Evolutionary conservation across 2,329 filamentous ascomycete species (phyloP), one percentile per base, ranked within the genome.

Genomic region (Cercospora sp.): DNA sequence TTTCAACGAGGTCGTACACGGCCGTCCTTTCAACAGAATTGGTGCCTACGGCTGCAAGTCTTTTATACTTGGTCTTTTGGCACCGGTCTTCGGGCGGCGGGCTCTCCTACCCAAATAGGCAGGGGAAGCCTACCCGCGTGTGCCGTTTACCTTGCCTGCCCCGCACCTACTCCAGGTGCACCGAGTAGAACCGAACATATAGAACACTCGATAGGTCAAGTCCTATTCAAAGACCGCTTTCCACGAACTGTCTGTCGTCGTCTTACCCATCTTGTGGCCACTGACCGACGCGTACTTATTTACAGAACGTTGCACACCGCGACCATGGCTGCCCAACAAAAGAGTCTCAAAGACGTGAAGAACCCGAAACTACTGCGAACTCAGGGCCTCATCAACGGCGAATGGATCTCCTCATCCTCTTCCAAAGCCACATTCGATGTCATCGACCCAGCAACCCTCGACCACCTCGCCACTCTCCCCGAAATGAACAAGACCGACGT

Each of bases 331-430:
- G 31, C 63, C 20, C 65, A 69, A 61, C 67, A 55, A 36, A 69
- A 68, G 55, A 67, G 64, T 30, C 67, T 71, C 53, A 33, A 45
- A 33, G 65, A 70, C 45, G 26, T 72, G 23, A 70, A 69, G 60
- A 70, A 72, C 64, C 70, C 72, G 45, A 64, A 67, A 13, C 72
- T 75, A 7, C 62, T 75, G 28, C 62, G 48, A 18, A 64, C 64
- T 1, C 68, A 69, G 65, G 68, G 70, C 57, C 66, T 72, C 66
- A 71, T 76, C 65, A 72, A 75, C 60, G 72, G 71, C 45, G 63
- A 72, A 66, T 75, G 73, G 75, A 69, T 72, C 48, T 55, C 36
- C 18, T 65, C 71, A 3, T 30, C 64, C 33, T 96, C 92, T 6
- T 66, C 67, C 10, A 60, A 67, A 33, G 68, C 69, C 18, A 75